Percentiles rank a stretch among this genome's conserved stretches.
Conservation (phyloP, 805 yeast genomes). For the Cyberlindnera euphorbiiphila region DNA sequence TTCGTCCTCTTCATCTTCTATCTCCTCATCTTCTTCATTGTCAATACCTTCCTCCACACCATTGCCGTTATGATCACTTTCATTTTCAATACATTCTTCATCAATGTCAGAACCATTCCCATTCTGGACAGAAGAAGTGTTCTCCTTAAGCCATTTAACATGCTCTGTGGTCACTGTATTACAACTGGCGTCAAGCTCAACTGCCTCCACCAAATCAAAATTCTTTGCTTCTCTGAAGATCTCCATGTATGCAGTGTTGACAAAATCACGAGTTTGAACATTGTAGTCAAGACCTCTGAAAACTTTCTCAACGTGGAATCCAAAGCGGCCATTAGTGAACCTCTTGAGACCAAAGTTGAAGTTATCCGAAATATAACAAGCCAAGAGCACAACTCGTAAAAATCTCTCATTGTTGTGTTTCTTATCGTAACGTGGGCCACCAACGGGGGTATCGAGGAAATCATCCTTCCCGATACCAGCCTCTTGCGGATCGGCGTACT, state of each 20-base stretch:
- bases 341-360: conserved; percentile 54
- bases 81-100: too few species aligned
- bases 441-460: conserved; percentile 58
- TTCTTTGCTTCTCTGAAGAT: conserved; percentile 15
- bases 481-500: conserved; percentile 42
- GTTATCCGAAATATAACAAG: conserved; percentile 46
- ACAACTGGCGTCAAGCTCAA: conserved; percentile 11
- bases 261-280: conserved; percentile 9
- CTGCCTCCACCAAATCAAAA: conserved; percentile 13
- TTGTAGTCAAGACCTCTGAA: conserved; percentile 8
- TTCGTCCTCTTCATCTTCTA: conserved; percentile 1
- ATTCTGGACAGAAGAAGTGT: neutral
- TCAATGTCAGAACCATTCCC: too few species aligned
- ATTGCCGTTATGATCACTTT: conserved; percentile 4
- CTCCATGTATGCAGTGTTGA: conserved; percentile 13
- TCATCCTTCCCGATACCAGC: conserved; percentile 58
- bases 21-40: conserved; percentile 9
- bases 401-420: conserved; percentile 44
- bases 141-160: conserved; percentile 11
- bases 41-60: conserved; percentile 18
- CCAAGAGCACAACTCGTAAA: conserved; percentile 47
- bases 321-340: conserved; percentile 30
- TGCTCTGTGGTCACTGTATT: conserved; percentile 3
- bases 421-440: conserved; percentile 49
- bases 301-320: conserved; percentile 18